A percentile compares a stretch with the other conserved stretches of the same genome.
These are phyloP conservation scores for Diutina sp. DNA, from an alignment of 1,139 yeast genomes.

Conservation along the genomic window DNA sequence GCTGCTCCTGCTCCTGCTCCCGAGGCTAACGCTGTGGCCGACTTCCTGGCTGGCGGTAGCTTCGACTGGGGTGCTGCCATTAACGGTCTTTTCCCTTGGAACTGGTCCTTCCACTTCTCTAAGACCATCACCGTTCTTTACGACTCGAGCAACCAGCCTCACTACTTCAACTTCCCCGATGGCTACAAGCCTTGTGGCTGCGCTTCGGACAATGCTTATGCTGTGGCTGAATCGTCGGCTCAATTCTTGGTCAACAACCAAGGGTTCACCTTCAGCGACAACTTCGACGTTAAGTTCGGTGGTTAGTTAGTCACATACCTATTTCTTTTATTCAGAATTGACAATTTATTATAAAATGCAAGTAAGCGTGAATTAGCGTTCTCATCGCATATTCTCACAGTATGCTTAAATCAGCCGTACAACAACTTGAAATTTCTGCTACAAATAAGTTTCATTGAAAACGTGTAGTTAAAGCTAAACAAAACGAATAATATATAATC, in stretches of 20 bases:
- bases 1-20: slow-evolving; percentile 1
- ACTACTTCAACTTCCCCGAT: slow-evolving; percentile 1
- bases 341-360: too few species aligned
- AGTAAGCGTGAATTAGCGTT: too few species aligned
- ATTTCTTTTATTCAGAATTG: too few species aligned
- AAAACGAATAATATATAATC: neutral
- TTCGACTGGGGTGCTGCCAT: neutral
- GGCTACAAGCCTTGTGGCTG: neutral
- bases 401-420: too few species aligned
- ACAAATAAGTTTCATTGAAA: too few species aligned
- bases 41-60: neutral
- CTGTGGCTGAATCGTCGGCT: neutral
- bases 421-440: too few species aligned
- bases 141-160: neutral
- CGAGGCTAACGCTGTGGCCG: neutral
- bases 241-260: neutral
- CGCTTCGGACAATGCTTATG: neutral
- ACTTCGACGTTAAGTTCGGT: neutral
- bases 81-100: neutral
- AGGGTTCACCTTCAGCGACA: neutral
- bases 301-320: neutral
- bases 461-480: neutral
- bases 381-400: too few species aligned
- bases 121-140: neutral
- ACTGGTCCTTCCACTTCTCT: neutral